These are phyloP conservation scores for Epichloe gansuensis DNA, from an alignment of 2,329 filamentous ascomycete species.

Conservation along the genomic window DNA sequence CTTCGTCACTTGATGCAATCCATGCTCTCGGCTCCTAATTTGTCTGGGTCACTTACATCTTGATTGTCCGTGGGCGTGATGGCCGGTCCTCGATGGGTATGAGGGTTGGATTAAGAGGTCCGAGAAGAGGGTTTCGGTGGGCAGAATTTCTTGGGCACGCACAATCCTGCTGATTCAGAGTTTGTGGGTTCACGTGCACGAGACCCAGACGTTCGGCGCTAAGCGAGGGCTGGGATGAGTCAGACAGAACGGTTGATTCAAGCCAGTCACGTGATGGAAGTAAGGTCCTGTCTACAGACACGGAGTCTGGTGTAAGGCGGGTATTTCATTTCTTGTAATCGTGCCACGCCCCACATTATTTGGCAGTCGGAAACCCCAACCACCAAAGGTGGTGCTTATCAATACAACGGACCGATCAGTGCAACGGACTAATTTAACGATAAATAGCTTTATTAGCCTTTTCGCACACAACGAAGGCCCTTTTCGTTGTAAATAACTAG, in stretches of 20 bases:
- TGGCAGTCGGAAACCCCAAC: too few species aligned
- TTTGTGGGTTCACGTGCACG: constrained; percentile 32
- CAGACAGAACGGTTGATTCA: constrained; percentile 9
- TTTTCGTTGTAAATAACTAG: too few species aligned
- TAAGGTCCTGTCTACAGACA: not conserved
- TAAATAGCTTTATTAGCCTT: too few species aligned
- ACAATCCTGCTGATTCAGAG: constrained; percentile 20
- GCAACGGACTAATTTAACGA: too few species aligned
- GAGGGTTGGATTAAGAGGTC: constrained; percentile 20
- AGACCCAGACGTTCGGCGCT: constrained; percentile 17
- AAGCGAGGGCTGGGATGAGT: constrained; percentile 29
- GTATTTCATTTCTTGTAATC: not conserved
- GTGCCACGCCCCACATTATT: too few species aligned
- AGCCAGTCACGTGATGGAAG: constrained; percentile 10
- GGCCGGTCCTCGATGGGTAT: constrained; percentile 29
- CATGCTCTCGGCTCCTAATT: not conserved
- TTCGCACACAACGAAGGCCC: too few species aligned
- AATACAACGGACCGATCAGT: too few species aligned
- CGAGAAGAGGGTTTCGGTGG: constrained; percentile 28
- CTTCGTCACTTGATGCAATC: not conserved
- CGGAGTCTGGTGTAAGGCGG: not conserved
- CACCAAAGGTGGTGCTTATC: too few species aligned
- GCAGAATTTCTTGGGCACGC: constrained; percentile 28
- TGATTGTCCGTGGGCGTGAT: constrained; percentile 30
- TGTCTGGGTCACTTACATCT: constrained; percentile 27